Percentiles rank a stretch among this genome's conserved stretches.
Conservation (phyloP, 805 yeast species). For the Saccharomycopsis sp. region DNA sequence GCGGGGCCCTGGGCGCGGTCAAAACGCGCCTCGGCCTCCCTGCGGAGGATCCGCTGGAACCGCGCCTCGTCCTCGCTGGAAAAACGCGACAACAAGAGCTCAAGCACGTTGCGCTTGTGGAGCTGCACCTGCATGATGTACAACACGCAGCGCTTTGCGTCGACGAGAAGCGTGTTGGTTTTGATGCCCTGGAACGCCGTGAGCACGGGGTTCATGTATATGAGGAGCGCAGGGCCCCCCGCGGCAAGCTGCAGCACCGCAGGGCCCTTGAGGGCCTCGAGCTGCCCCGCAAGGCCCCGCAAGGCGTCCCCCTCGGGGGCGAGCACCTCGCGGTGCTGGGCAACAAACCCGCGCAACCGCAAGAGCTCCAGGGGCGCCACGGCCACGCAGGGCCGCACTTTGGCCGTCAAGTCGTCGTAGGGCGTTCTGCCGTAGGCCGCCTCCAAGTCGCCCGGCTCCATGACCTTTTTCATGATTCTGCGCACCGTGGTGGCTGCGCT, state of each 20-base stretch:
- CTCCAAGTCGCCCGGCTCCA: conserved; percentile 54
- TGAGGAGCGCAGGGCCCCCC: no score
- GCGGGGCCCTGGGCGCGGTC: conserved; percentile 23
- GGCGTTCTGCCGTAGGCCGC: conserved; percentile 51
- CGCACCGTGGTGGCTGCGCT: conserved; percentile 44
- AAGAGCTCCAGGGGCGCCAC: conserved; percentile 41
- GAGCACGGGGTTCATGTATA: conserved; percentile 36
- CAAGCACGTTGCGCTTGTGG: conserved; percentile 56
- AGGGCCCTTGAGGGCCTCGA: no score
- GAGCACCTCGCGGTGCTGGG: conserved; percentile 35
- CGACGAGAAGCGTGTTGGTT: conserved; percentile 53
- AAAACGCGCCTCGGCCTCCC: conserved; percentile 34
- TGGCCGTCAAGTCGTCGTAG: conserved; percentile 60
- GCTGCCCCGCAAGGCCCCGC: no score
- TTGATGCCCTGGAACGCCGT: conserved; percentile 51
- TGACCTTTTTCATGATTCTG: conserved; percentile 39
- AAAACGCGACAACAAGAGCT: conserved; percentile 61
- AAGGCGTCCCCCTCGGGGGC: conserved; percentile 37
- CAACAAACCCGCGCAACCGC: conserved; percentile 36
- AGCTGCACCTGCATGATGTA: conserved; percentile 80
- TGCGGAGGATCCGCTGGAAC: conserved; percentile 49
- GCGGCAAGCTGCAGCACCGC: no score
- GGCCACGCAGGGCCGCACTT: conserved; percentile 36
- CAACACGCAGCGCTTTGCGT: conserved; percentile 74
- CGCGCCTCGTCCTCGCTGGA: conserved; percentile 60